Percentiles rank a stretch among this genome's conserved stretches.
These are phyloP conservation scores for Cymodocea nodosa DNA, from an alignment of 116 monocot species.

Conservation along the genomic window DNA sequence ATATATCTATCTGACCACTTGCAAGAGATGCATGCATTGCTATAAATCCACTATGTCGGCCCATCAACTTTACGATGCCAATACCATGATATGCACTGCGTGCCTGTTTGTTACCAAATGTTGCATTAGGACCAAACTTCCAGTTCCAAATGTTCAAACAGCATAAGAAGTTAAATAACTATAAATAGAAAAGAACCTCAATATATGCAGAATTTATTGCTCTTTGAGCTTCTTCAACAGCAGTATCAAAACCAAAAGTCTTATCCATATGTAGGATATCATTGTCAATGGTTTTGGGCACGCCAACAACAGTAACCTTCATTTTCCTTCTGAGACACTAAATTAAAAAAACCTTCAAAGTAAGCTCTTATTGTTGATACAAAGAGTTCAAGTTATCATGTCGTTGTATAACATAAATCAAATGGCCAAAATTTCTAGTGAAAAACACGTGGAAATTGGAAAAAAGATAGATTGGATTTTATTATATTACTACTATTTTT, in stretches of 20 bases:
- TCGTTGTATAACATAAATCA: no score
- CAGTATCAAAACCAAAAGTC: slow-evolving; percentile 83
- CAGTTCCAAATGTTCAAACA: no score
- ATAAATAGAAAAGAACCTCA: slow-evolving; percentile 32
- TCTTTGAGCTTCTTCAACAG: slow-evolving; percentile 72
- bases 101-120: slow-evolving; percentile 25
- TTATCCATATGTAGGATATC: slow-evolving; percentile 90
- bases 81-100: slow-evolving; percentile 85
- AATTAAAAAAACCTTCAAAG: background rate
- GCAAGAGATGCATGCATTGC: slow-evolving; percentile 91
- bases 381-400: no score
- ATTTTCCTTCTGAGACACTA: slow-evolving; percentile 72
- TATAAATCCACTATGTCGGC: slow-evolving; percentile 87
- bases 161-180: background rate
- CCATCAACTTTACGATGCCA: slow-evolving; percentile 89
- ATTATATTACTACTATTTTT: no score
- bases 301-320: slow-evolving; percentile 64
- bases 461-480: no score
- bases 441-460: no score
- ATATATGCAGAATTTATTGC: slow-evolving; percentile 97
- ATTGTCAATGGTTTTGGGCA: slow-evolving; percentile 95
- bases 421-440: no score
- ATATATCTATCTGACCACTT: slow-evolving; percentile 85
- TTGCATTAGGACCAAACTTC: background rate
- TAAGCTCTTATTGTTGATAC: no score